Evolutionary conservation across 2,329 filamentous ascomycete species (phyloP).

Genomic region (Teratosphaeria epicoccoides): DNA sequence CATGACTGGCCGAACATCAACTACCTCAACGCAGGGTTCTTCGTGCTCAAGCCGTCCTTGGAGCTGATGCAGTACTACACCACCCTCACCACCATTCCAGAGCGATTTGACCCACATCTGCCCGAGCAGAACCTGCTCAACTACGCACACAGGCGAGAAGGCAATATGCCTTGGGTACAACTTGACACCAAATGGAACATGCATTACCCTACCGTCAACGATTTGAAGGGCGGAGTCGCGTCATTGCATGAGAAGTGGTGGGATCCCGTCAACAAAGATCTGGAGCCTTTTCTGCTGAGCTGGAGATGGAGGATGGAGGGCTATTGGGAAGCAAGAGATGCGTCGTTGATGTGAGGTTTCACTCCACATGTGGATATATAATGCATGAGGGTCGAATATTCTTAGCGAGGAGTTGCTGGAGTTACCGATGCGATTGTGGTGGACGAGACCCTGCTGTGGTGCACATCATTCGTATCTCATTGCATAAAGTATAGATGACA

Average conservation of each 20-base stretch:
- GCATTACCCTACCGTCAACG: conserved; percentile 26
- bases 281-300: conserved; percentile 23
- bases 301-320: conserved; percentile 28
- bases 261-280: conserved; percentile 15
- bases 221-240: conserved; percentile 27
- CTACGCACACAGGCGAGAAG: conserved; percentile 24
- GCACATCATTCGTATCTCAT: no score
- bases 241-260: conserved; percentile 34
- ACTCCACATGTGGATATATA: neutral
- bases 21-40: conserved; percentile 31
- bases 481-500: neutral
- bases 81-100: conserved; percentile 19
- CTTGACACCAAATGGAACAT: conserved; percentile 30
- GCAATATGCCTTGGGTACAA: conserved; percentile 33
- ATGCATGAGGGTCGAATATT: neutral
- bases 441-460: no score
- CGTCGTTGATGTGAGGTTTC: neutral
- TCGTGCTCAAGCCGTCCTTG: conserved; percentile 25
- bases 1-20: conserved; percentile 21
- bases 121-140: conserved; percentile 31
- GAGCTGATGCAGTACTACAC: conserved; percentile 25
- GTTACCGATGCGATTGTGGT: no score
- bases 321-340: conserved; percentile 27
- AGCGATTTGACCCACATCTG: conserved; percentile 25
- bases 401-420: neutral